These are phyloP conservation scores for Coelastrella sp. DNA, from an alignment of 139 green algal species.

Conservation along the genomic window DNA sequence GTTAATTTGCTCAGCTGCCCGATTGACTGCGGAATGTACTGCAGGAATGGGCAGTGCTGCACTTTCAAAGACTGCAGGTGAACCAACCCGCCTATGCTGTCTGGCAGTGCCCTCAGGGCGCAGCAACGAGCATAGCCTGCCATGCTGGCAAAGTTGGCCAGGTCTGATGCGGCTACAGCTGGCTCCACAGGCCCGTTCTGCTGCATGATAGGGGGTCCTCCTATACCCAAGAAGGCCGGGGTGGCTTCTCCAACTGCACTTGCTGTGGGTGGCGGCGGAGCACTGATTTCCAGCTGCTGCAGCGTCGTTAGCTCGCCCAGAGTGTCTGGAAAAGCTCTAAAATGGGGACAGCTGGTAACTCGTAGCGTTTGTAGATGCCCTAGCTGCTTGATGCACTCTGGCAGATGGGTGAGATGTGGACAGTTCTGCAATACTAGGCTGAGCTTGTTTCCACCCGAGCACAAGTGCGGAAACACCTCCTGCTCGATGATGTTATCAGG, in stretches of 20 bases:
- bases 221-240: no score
- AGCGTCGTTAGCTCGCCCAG: background rate
- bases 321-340: background rate
- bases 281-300: constrained; percentile 2
- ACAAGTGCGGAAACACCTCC: background rate
- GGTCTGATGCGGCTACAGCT: background rate
- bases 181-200: background rate
- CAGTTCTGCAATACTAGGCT: constrained; percentile 10
- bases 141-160: background rate
- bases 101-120: background rate
- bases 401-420: background rate
- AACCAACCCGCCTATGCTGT: background rate
- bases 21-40: background rate
- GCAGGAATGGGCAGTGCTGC: background rate
- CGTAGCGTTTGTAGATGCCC: background rate
- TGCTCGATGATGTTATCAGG: background rate
- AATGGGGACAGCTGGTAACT: background rate
- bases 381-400: background rate
- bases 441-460: background rate
- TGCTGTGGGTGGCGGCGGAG: background rate
- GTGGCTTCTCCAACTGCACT: background rate
- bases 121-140: background rate
- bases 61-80: background rate
- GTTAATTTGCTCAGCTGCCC: background rate
- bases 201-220: background rate